Evolutionary conservation across 345 rosid genomes (phyloP), one percentile per base, ranked within the genome.

Genomic region (Moricandia moricandioides): DNA sequence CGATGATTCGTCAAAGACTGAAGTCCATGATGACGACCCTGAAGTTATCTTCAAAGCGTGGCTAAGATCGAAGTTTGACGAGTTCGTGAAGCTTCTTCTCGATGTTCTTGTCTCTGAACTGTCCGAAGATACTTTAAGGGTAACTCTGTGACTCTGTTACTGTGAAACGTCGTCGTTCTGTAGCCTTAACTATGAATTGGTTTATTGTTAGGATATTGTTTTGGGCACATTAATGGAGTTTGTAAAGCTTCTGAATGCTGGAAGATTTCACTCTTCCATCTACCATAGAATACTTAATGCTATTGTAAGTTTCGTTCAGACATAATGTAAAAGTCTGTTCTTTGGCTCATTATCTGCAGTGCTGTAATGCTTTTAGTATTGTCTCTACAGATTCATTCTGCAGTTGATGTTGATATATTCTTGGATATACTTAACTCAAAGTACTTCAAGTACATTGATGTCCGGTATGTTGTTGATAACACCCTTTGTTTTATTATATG

Each of bases 51-150:
- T 90, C 73, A 76, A 67, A 70, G 83, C 87, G 10, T 95, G 99
- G 97, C 91, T 92, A 30, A 87, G 97, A 74, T 86, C 92, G 29
- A 90, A 89, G 75, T 88, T 88, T 54, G 92, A 95, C 26, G 90
- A 88, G 80, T 81, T 95, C 72, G 82, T 92, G 1, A 79, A 62
- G 56, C 84, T 79, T 72, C 75, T 95, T 2, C 26, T 89, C 55
- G 82, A 74, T 52, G 81, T 92, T 62, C 78, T 83, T 6, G 45
- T 85, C 18, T 84, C 91, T 1, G 54, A 82, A 47, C 70, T 80
- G 2, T 58, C 93, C 7, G 88, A 89, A 34, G 93, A 84, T 12
- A 66, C 86, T 24, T 74, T 93, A 63, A 84, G 79, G 72, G 98
- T 93, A n/a, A 59, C 68, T 43, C 1, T 5, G 0, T 40, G 14